A percentile compares a stretch with the other conserved stretches of the same genome.
Evolutionary conservation across 2,329 filamentous ascomycete species (phyloP).

Genomic region (Aspergillus uvarum): DNA sequence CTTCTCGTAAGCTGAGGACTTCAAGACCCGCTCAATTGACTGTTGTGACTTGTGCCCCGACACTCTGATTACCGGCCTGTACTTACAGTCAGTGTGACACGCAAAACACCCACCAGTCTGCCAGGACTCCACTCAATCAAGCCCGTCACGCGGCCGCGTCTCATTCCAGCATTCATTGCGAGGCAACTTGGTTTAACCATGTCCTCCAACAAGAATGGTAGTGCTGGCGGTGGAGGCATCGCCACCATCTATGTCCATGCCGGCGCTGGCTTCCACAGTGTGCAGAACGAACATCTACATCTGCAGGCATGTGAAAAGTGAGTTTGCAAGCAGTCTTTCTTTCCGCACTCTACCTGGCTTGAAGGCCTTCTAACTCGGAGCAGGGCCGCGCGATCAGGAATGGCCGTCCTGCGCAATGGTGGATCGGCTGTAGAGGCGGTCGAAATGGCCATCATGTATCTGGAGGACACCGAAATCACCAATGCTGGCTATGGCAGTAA

Average conservation of each 20-base stretch:
- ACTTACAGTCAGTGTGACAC: neutral
- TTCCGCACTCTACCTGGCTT: neutral
- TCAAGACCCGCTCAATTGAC: neutral
- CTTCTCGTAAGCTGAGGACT: neutral
- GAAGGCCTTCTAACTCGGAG: constrained; percentile 8
- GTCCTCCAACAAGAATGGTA: constrained; percentile 38
- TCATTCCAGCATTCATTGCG: neutral
- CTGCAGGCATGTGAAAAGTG: constrained; percentile 86
- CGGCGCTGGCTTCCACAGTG: constrained; percentile 89
- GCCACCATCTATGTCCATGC: constrained; percentile 93
- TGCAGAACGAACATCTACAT: constrained; percentile 79
- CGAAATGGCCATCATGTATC: constrained; percentile 79
- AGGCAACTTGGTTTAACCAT: constrained; percentile 23
- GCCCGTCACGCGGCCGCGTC: neutral
- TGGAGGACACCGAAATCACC: constrained; percentile 94
- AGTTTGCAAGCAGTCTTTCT: constrained; percentile 37
- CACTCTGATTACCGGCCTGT: neutral
- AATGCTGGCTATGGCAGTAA: constrained; percentile 98
- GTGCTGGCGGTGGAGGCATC: constrained; percentile 51
- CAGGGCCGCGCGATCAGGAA: constrained; percentile 80
- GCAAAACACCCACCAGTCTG: neutral
- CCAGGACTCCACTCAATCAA: neutral
- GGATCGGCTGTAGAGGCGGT: constrained; percentile 83
- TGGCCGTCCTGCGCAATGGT: constrained; percentile 76
- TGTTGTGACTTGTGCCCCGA: neutral